These are phyloP conservation scores for Verticillium nonalfalfae DNA, from an alignment of 2,329 filamentous ascomycete genomes.

Conservation along the genomic window DNA sequence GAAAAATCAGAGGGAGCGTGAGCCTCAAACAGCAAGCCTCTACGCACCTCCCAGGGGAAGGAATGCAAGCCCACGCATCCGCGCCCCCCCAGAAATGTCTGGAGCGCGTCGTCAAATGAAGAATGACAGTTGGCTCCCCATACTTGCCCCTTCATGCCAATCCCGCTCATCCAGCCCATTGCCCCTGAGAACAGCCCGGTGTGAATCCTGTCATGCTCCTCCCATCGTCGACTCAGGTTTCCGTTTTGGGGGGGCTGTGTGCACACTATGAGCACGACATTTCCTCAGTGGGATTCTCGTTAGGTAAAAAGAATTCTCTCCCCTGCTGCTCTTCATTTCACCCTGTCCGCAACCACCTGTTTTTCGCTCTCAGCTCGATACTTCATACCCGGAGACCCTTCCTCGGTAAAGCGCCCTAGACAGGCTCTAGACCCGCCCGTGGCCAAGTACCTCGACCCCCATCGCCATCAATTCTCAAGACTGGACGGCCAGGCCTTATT, in stretches of 20 bases:
- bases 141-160: neutral
- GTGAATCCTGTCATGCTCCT: neutral
- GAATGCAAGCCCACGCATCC: no score
- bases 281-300: neutral
- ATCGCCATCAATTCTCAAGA: no score
- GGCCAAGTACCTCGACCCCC: no score
- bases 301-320: neutral
- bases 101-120: neutral
- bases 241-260: neutral
- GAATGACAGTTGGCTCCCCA: neutral
- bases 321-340: neutral
- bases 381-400: neutral
- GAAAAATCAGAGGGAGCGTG: no score
- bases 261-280: neutral
- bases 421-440: no score
- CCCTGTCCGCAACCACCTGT: neutral
- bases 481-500: no score
- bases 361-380: neutral
- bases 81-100: no score
- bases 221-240: neutral
- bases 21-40: no score
- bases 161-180: neutral
- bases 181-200: neutral
- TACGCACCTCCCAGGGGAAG: no score
- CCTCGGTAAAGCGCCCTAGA: no score